Evolutionary conservation across 371 early-diverging fungal species (phyloP), one percentile per base, ranked within the genome.

Genomic region (Mortierella polycephala): DNA sequence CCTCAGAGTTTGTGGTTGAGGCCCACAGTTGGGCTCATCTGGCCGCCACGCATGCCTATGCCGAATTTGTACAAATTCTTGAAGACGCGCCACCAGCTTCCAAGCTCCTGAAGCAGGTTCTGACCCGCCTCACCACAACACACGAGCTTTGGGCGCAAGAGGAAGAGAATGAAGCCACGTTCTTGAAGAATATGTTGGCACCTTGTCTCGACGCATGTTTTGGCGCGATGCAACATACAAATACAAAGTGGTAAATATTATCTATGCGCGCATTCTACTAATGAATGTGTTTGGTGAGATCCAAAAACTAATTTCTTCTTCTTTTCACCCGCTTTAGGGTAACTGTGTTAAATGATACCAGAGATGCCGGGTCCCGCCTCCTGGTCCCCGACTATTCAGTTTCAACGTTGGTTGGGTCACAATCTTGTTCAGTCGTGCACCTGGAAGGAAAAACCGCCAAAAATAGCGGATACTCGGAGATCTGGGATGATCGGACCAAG

Each of bases 401-500:
- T 4, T n/a, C 62, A 23, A 53, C 42, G 12, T 1, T 16, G 18
- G n/a, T 51, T 39, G 61, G 54, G 6, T 13, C 46, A 16, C 54
- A 45, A 37, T 5, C 30, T 13, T 46, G 14, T 21, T 46, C 63
- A 5, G 5, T 63, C 8, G n/a, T 63, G 23, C 37, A 21, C 45
- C 14, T 63, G 47, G 56, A 55, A 30, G 46, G 56, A 4, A 63
- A 63, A 18, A 18, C 56, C 10, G 14, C 9, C 10, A 30, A 23
- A 6, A 63, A 63, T 18, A 30, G 14, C 6, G 53, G 62, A 21
- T 12, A n/a, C 18, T 11, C n/a, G 3, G 51, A 60, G 16, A 60
- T 60, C n/a, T 60, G 61, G 61, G 51, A 60, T 51, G 61, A 60
- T 39, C 37, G 21, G 11, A 51, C 51, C 23, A 60, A 60, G 61